Evolutionary conservation across 2,329 filamentous ascomycete genomes (phyloP).

Genomic region (Chaetothyriales sp.): DNA sequence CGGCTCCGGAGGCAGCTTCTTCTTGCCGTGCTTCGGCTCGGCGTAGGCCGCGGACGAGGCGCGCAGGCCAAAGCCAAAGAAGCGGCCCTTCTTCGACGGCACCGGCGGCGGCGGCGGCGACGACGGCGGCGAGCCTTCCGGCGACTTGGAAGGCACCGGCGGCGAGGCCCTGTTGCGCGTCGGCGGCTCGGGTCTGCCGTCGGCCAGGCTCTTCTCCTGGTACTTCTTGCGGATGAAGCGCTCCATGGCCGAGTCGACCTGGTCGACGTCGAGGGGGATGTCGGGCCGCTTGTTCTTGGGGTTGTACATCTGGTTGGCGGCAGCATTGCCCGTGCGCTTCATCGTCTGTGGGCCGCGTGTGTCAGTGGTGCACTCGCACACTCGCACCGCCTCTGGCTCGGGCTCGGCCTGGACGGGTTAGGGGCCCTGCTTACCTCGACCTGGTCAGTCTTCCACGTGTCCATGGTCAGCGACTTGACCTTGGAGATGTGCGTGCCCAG

Average conservation of each 20-base stretch:
- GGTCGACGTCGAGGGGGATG: slow-evolving; percentile 79
- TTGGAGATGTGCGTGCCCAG: slow-evolving; percentile 96
- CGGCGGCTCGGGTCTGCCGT: slow-evolving; percentile 31
- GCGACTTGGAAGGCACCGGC: slow-evolving; percentile 44
- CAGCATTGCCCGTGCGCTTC: slow-evolving; percentile 76
- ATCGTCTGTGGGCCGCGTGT: slow-evolving; percentile 56
- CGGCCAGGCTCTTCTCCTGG: slow-evolving; percentile 47
- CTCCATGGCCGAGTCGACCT: slow-evolving; percentile 89
- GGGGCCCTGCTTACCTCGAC: slow-evolving; percentile 55
- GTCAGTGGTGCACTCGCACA: background rate
- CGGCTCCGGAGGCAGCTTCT: slow-evolving; percentile 23
- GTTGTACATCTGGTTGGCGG: slow-evolving; percentile 82
- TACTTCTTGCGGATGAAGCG: slow-evolving; percentile 93
- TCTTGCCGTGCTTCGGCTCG: slow-evolving; percentile 34
- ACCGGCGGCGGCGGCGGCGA: slow-evolving; percentile 41
- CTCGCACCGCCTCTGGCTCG: too few relatives aligned
- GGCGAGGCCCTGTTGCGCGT: slow-evolving; percentile 10
- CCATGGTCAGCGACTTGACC: slow-evolving; percentile 97
- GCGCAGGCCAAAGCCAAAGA: slow-evolving; percentile 51
- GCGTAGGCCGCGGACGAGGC: slow-evolving; percentile 59
- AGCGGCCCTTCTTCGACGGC: slow-evolving; percentile 43
- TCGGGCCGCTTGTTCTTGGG: slow-evolving; percentile 68
- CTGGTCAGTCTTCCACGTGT: slow-evolving; percentile 90
- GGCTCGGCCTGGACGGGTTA: background rate
- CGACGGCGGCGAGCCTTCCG: slow-evolving; percentile 32